These are phyloP conservation scores for Mallotus japonicus DNA, from an alignment of 441 rosid genomes.

Conservation along the genomic window DNA sequence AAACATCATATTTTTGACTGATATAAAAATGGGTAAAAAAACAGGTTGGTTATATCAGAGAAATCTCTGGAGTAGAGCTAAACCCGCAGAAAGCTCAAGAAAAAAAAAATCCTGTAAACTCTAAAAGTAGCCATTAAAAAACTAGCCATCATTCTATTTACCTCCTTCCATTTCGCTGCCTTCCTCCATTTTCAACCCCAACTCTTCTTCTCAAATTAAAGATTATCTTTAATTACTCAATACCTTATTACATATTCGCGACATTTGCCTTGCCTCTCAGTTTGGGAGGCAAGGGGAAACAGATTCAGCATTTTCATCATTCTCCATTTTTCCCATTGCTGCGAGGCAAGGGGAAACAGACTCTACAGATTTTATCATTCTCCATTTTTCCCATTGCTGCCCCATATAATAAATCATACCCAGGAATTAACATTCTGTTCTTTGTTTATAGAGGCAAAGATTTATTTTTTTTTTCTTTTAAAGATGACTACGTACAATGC, in stretches of 20 bases:
- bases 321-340: not conserved
- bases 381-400: not conserved
- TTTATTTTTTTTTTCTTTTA: too few relatives aligned
- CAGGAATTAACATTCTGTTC: too few relatives aligned
- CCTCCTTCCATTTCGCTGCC: not conserved
- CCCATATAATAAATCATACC: not conserved
- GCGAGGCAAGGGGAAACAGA: too few relatives aligned
- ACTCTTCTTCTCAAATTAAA: not conserved
- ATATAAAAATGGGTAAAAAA: not conserved
- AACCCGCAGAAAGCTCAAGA: constrained; percentile 2
- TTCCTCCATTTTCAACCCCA: not conserved
- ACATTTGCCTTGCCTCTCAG: not conserved
- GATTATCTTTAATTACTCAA: not conserved
- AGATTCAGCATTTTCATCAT: too few relatives aligned
- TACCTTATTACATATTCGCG: too few relatives aligned
- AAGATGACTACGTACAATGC: constrained; percentile 24
- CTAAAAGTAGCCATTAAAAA: not conserved
- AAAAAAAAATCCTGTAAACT: not conserved
- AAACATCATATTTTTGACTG: not conserved
- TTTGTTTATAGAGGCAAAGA: too few relatives aligned
- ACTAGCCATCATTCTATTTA: not conserved
- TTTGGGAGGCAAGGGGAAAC: not conserved
- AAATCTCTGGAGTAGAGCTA: constrained; percentile 11
- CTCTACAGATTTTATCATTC: not conserved
- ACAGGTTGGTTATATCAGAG: not conserved